Base-by-base conservation (phyloP, 345 rosid species). In the Barbarea vulgaris region DNA sequence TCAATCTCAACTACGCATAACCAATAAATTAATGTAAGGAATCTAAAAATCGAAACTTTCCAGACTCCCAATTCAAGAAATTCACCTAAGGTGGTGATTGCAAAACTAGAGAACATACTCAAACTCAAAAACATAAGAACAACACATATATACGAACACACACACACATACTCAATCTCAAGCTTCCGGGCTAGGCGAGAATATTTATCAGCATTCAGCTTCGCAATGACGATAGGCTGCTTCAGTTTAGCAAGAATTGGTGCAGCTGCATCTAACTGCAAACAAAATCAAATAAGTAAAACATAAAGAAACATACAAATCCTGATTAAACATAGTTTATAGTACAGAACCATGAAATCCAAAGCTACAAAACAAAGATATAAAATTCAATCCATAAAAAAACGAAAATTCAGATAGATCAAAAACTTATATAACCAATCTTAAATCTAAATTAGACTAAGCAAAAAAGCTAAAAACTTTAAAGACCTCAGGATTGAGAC, bases 211-310 rank as follows among this genome's bases (percentile, higher is more conserved):
- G 96, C 97, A 82, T 95, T 61, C 9, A 95, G 78, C 90, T 95
- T 95, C 0, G 96, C 97, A 59, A 95, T 81, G 55, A 87, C 82
- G 14, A 95, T 73, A n/a, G 99, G 96, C 76, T 87, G 77, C 71
- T 88, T 95, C 73, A 87, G 72, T 73, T 71, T 82, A 30, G 93
- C 84, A 69, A 92, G 92, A 75, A 85, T 36, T n/a, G 88, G 87
- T 15, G 97, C 99, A 53, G 97, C 99, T 39, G 87, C 91, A 77
- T 90, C 94, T 73, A 95, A 85, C 99, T 95, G 83, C 83, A 82
- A 82, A 11, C 19, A 57, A 58, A 58, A 77, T 69, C 41, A 44
- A 44, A 72, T 3, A 48, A 41, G 1, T 51, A 41, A 59, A 30
- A 3, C 63, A 67, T 47, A 21, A 21, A 31, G 12, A 54, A 53